Conservation (phyloP, 257 asterid species). For the Parsonsia alboflavescens region DNA sequence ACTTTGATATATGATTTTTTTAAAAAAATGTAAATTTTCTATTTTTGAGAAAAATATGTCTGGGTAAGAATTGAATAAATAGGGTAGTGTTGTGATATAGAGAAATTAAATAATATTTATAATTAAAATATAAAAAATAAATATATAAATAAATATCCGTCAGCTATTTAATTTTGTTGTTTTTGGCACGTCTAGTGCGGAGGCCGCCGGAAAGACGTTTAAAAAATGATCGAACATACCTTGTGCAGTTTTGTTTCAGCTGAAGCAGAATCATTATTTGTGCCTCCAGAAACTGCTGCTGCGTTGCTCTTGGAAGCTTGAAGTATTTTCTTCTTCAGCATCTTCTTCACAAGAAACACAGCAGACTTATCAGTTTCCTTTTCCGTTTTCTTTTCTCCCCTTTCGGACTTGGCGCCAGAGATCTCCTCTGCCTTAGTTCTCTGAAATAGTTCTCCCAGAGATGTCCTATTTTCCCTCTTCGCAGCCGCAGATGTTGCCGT, state of each 20-base stretch:
- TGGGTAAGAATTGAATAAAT: too few relatives aligned
- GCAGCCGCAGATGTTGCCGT: constrained; percentile 27
- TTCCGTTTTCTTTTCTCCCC: constrained; percentile 48
- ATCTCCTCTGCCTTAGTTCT: constrained; percentile 67
- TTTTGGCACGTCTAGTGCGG: too few relatives aligned
- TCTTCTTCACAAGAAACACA: constrained; percentile 58
- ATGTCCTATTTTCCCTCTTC: constrained; percentile 65
- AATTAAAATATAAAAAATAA: too few relatives aligned
- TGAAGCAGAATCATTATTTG: constrained; percentile 39
- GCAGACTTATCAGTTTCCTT: constrained; percentile 67
- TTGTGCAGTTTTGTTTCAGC: constrained; percentile 65
- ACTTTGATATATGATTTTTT: too few relatives aligned
- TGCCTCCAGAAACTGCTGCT: constrained; percentile 36
- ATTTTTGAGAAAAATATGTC: too few relatives aligned
- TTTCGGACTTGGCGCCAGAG: constrained; percentile 38
- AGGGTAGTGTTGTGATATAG: too few relatives aligned
- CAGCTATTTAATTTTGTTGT: too few relatives aligned
- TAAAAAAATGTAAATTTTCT: too few relatives aligned
- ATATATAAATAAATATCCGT: too few relatives aligned
- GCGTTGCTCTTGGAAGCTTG: constrained; percentile 39
- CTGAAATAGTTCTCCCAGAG: constrained; percentile 94
- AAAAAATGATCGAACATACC: constrained; percentile 27
- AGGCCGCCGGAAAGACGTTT: not conserved
- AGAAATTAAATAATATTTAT: too few relatives aligned
- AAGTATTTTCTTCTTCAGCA: constrained; percentile 50